Evolutionary conservation across 2,329 filamentous ascomycete genomes (phyloP).

Genomic region (Helminthosporium solani): DNA sequence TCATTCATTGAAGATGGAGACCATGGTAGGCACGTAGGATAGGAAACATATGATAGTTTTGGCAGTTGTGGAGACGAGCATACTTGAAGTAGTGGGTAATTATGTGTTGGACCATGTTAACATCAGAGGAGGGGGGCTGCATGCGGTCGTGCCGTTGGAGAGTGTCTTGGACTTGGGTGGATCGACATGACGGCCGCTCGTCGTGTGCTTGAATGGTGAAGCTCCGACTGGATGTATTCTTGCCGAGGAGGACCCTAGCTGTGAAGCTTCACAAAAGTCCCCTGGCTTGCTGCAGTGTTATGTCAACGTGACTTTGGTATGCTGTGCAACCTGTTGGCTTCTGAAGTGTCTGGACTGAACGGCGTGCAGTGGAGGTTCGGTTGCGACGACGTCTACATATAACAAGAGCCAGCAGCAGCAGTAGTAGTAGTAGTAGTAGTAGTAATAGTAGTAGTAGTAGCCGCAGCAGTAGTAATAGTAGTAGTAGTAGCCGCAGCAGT

Average conservation of each 20-base stretch:
- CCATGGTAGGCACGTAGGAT: too few relatives aligned
- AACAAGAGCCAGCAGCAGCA: neutral
- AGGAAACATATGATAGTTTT: too few relatives aligned
- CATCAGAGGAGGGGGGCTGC: neutral
- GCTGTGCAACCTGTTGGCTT: conserved; percentile 20
- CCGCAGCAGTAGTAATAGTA: too few relatives aligned
- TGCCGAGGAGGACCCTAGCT: too few relatives aligned
- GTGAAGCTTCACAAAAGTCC: too few relatives aligned
- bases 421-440: too few relatives aligned
- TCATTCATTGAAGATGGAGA: too few relatives aligned
- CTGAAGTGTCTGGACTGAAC: conserved; percentile 4
- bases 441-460: too few relatives aligned
- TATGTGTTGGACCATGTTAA: neutral
- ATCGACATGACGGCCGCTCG: neutral
- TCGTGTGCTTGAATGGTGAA: conserved; percentile 17
- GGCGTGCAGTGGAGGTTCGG: conserved; percentile 3
- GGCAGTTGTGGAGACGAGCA: neutral
- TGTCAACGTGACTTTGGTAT: conserved; percentile 19
- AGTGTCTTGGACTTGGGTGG: neutral
- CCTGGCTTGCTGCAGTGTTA: conserved; percentile 16
- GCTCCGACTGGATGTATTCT: too few relatives aligned
- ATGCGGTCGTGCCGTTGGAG: conserved; percentile 7
- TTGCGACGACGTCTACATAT: neutral
- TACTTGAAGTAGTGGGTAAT: neutral
- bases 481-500: too few relatives aligned